These are phyloP conservation scores for Stephania cephalantha DNA, from an alignment of 164 flowering plant species.

Conservation along the genomic window DNA sequence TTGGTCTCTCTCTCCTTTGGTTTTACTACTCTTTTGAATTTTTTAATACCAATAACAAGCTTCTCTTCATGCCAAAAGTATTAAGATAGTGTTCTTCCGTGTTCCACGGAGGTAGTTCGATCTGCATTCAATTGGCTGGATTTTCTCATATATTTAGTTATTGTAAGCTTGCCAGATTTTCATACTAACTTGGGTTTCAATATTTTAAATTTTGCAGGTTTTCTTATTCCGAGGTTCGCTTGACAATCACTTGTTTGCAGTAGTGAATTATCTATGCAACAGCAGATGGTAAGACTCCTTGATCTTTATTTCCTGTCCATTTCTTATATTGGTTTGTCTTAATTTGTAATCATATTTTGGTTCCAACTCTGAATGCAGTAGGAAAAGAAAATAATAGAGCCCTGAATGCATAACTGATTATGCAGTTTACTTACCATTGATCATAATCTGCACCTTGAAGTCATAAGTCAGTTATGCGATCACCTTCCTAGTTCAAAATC, in stretches of 20 bases:
- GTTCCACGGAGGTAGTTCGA: neutral
- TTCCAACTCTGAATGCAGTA: neutral
- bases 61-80: neutral
- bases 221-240: neutral
- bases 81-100: no score
- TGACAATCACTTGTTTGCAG: neutral
- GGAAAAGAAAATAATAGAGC: neutral
- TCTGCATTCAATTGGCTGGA: neutral
- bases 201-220: slow-evolving; percentile 7
- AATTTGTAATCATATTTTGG: neutral
- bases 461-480: no score
- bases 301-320: neutral
- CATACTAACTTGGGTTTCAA: neutral
- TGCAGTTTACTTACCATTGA: no score
- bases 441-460: no score
- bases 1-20: neutral
- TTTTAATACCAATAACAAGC: neutral
- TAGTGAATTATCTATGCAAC: neutral
- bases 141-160: neutral
- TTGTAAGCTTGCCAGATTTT: neutral
- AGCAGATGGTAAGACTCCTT: slow-evolving; percentile 1
- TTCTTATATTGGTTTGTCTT: neutral
- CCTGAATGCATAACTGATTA: neutral
- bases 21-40: neutral
- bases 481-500: no score